phyloP scores from a whole-genome alignment of 2,329 filamentous ascomycete species.

The Calonectria ilicicola region DNA sequence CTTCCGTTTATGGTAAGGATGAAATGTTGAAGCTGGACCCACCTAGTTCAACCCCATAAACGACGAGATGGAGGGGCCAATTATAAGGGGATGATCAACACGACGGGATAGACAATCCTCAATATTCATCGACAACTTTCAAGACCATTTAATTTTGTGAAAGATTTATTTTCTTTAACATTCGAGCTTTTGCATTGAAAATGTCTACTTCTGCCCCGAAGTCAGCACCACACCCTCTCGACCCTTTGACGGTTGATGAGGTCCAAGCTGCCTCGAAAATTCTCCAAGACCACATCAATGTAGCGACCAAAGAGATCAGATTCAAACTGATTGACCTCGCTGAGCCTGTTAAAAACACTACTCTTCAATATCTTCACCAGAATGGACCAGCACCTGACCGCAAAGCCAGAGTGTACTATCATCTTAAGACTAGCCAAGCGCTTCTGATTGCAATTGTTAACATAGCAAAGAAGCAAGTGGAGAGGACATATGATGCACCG shows the following conservation, averaged over 20 bases:
- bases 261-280: constrained; percentile 9
- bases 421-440: constrained; percentile 16
- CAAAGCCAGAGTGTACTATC: constrained; percentile 23
- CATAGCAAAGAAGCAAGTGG: constrained; percentile 3
- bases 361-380: constrained; percentile 16
- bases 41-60: background rate
- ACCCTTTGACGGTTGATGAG: constrained; percentile 21
- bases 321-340: constrained; percentile 26
- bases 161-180: background rate
- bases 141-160: background rate
- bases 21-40: background rate
- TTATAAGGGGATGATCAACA: background rate
- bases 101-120: background rate
- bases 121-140: background rate
- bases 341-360: constrained; percentile 16
- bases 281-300: background rate
- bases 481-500: constrained; percentile 11
- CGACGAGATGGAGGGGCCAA: background rate
- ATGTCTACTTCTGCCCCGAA: constrained; percentile 13
- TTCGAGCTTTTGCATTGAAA: background rate
- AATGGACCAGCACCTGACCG: constrained; percentile 16
- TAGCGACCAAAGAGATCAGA: background rate
- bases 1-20: background rate
- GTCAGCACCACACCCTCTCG: constrained; percentile 20
- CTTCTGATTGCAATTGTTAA: constrained; percentile 24